Base-by-base conservation (phyloP, 176 grass and related monocot genomes). In the Zizania latifolia region DNA sequence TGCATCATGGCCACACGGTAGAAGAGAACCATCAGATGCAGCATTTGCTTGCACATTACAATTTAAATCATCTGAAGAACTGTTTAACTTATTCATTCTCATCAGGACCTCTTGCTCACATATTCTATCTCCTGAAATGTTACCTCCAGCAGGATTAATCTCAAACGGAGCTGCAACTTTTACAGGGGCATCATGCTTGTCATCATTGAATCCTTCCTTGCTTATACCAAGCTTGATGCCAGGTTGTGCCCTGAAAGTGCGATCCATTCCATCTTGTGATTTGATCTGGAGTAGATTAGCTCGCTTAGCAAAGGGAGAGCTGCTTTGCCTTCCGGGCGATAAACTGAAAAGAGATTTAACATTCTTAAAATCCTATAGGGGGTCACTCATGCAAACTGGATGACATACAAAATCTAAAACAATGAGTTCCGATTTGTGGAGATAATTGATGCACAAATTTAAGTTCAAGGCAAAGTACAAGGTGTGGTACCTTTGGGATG, bases 311-410 rank as follows among this genome's bases (percentile, higher is more conserved):
- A 62, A 45, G 16, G 78, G 84, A 15, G 68, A 71, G 50, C 44
- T 81, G 30, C 44, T 81, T 76, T 87, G 68, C 68, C 70, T 88
- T 68, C 63, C 82, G 84, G 82, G 82, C 45, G 87, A 93, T 15
- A 37, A 75, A 75, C 91, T 93, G 87, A 82, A 87, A n/a, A 90
- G 10, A 89, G 71, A 78, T 56, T 30, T 29, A 78, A 59, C 30
- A 65, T 54, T 44, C 6, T 76, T 75, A 85, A 46, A 45, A n/a
- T 74, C 79, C 78, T 22, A 82, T 44, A 82, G 26, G 19, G 16
- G 14, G 48, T 53, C 16, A 78, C 3, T 38, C 9, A 59, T 41
- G 53, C 16, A 62, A 43, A 68, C 38, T 9, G 17, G 13, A 75
- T 70, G 62, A 3, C 54, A 74, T 59, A 60, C 43, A 51, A 29